Conservation (phyloP, 768 basidiomycete genomes). For the Hirschioporus abietinus region DNA sequence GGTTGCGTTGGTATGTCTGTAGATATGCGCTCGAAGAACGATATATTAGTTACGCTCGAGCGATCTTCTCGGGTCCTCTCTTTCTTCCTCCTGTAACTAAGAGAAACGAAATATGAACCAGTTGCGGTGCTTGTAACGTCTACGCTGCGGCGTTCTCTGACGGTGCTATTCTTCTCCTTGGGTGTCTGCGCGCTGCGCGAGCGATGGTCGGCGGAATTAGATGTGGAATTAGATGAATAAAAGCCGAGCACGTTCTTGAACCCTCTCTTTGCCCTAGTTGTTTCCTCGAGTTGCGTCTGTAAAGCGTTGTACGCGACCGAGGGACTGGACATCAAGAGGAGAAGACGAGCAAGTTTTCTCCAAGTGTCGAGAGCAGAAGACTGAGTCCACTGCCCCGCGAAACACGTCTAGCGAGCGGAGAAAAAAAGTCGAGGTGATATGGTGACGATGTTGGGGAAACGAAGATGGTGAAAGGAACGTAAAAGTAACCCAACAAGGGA, state of each 20-base stretch:
- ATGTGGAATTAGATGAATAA: slow-evolving; percentile 21
- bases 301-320: background rate
- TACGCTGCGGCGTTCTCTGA: slow-evolving; percentile 1
- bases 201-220: slow-evolving; percentile 22
- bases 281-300: background rate
- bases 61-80: slow-evolving; percentile 21
- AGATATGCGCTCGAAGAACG: slow-evolving; percentile 36
- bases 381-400: slow-evolving; percentile 1
- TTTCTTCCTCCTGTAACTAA: slow-evolving; percentile 12
- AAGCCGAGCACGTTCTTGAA: slow-evolving; percentile 47
- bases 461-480: slow-evolving; percentile 1
- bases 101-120: slow-evolving; percentile 1
- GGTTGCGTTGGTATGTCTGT: background rate
- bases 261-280: slow-evolving; percentile 32
- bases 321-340: slow-evolving; percentile 1
- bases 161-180: slow-evolving; percentile 1
- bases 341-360: background rate
- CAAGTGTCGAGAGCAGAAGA: background rate
- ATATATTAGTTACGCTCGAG: slow-evolving; percentile 33
- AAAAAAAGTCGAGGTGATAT: background rate
- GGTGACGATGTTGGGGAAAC: background rate
- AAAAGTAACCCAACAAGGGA: background rate
- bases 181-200: slow-evolving; percentile 18
- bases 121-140: background rate
- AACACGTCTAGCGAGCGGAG: background rate